Conservation (phyloP, 2,329 filamentous ascomycete species). For the Arthrobotrys megalospora region DNA sequence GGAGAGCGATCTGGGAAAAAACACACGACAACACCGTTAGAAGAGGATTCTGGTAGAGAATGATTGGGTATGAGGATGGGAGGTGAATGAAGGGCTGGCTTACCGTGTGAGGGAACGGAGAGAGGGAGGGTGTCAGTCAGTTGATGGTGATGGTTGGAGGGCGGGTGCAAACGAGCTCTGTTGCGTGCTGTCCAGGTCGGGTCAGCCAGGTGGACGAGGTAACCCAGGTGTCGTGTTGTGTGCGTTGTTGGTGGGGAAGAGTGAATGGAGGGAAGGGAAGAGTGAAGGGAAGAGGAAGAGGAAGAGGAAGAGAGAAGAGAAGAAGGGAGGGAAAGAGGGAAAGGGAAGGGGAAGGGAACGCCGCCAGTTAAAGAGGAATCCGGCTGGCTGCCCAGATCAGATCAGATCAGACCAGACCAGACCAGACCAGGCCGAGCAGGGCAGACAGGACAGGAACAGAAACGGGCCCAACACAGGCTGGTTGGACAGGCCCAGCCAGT, state of each 20-base stretch:
- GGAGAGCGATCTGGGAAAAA: neutral
- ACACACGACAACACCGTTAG: neutral
- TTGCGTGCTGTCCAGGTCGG: no score
- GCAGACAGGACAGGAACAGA: no score
- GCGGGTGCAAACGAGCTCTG: no score
- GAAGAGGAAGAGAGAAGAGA: slow-evolving; percentile 2
- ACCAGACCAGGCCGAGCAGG: neutral
- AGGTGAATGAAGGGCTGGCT: neutral
- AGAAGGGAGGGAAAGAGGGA: slow-evolving; percentile 5
- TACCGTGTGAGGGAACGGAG: neutral
- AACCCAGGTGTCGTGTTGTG: no score
- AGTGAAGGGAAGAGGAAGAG: neutral
- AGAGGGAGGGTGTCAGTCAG: no score
- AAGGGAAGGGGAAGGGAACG: slow-evolving; percentile 29
- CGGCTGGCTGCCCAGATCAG: slow-evolving; percentile 21
- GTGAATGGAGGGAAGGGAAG: neutral
- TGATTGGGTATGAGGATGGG: no score
- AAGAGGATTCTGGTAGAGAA: no score
- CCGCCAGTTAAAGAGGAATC: slow-evolving; percentile 42
- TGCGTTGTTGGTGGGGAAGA: slow-evolving; percentile 2
- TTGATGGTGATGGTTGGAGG: no score
- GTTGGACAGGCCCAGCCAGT: no score
- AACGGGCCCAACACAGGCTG: no score
- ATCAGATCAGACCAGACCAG: neutral
- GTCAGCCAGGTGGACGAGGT: no score